Evolutionary conservation across 176 grass and related monocot genomes (phyloP), one percentile per base, ranked within the genome.

Genomic region (Triticum turgidum): DNA sequence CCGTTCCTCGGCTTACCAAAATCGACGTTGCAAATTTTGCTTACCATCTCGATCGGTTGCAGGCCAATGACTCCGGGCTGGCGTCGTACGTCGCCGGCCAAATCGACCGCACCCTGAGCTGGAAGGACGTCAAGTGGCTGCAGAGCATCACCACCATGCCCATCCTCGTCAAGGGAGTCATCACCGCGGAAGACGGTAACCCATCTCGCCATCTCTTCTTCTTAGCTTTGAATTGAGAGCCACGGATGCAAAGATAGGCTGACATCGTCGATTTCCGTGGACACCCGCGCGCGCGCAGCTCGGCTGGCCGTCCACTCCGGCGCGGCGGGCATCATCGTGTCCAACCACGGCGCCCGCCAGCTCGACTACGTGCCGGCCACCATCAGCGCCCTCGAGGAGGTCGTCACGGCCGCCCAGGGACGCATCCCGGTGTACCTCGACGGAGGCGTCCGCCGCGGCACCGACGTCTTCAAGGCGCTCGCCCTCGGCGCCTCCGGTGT

Each of bases 41-140:
- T 59, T 21, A 58, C 54, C 54, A 59, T 9, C 54, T 59, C 54
- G 54, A 21, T 59, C 20, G 54, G 54, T 21, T 91, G 29, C 83
- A 97, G 94, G 84, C 81, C 45, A 89, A 91, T 61, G 95, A 97
- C 24, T 97, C 95, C 39, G 92, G 92, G 22, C 83, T 97, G 21
- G 95, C 95, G 52, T 94, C 92, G 5, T 97, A 97, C 71, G 95
- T 97, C 3, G 90, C 95, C 30, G 92, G 92, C 14, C 95, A 97
- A 77, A 91, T 97, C 33, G 95, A 97, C 65, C 90, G 92, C 73
- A 85, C 95, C 15, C 85, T 97, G 52, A 94, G 92, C 83, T 97
- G 95, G 92, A 97, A 97, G 92, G 95, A 97, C 39, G 92, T 97
- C 6, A 97, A 97, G 90, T 97, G 95, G 95, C 81, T 97, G 89